Evolutionary conservation across 2,329 filamentous ascomycete genomes (phyloP).

Genomic region (Aureobasidium sp.): DNA sequence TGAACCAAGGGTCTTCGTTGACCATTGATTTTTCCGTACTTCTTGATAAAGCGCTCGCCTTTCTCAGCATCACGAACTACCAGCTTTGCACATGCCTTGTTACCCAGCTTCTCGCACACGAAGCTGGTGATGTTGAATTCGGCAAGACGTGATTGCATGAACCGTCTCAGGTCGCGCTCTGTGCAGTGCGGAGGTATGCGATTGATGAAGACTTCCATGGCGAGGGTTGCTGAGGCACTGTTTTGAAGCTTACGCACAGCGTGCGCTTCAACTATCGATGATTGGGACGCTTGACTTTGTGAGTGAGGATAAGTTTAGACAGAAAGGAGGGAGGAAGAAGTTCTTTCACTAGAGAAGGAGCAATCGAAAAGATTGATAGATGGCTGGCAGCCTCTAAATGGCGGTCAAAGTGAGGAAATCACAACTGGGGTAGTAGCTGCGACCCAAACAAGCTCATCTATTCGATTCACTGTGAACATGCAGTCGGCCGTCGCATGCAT

Average conservation of each 20-base stretch:
- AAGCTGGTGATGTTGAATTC: conserved; percentile 35
- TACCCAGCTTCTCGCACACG: conserved; percentile 36
- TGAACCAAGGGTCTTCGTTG: conserved; percentile 14
- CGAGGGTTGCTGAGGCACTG: neutral
- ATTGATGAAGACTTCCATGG: conserved; percentile 42
- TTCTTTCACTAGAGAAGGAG: neutral
- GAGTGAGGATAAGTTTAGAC: neutral
- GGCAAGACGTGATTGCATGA: conserved; percentile 32
- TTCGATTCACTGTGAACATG: neutral
- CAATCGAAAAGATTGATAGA: neutral
- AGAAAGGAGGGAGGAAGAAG: neutral
- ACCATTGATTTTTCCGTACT: conserved; percentile 23
- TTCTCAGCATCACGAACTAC: conserved; percentile 37
- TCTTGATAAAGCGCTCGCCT: conserved; percentile 36
- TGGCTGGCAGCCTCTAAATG: neutral
- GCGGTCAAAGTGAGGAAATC: neutral
- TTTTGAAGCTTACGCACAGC: neutral
- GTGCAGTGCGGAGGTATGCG: conserved; percentile 36
- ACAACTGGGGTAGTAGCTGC: neutral
- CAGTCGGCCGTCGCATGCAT: neutral
- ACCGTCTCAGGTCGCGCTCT: conserved; percentile 33
- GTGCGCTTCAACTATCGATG: neutral
- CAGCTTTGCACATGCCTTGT: conserved; percentile 36
- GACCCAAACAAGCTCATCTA: neutral
- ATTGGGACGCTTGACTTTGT: neutral